These are phyloP conservation scores for Talaromyces ruber DNA, from an alignment of 495 filamentous ascomycete genomes.

Conservation along the genomic window DNA sequence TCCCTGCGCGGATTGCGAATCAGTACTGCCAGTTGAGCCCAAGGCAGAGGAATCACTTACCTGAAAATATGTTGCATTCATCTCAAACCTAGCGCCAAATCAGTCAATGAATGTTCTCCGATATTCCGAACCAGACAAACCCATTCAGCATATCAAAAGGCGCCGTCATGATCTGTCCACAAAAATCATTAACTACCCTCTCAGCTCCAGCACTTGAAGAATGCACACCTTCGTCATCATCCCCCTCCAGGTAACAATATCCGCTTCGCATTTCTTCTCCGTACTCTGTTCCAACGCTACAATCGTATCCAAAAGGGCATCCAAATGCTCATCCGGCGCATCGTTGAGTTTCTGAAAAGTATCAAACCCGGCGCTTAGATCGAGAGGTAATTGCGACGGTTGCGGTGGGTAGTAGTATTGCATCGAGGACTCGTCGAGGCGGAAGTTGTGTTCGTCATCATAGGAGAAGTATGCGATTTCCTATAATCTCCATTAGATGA, in stretches of 20 bases:
- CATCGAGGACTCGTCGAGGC: constrained; percentile 66
- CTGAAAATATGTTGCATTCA: constrained; percentile 89
- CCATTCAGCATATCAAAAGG: constrained; percentile 77
- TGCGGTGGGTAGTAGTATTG: constrained; percentile 80
- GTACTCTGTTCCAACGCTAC: constrained; percentile 59
- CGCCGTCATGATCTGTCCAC: constrained; percentile 65
- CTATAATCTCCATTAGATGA: constrained; percentile 22
- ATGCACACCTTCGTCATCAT: constrained; percentile 90
- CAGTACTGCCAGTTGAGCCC: constrained; percentile 10
- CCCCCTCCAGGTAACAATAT: constrained; percentile 89
- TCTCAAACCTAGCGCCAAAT: constrained; percentile 62
- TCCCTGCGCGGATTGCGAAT: constrained; percentile 38
- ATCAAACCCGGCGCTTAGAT: constrained; percentile 75
- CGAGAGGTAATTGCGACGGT: constrained; percentile 56
- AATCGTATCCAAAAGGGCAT: constrained; percentile 73
- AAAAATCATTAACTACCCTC: neutral
- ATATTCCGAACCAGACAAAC: constrained; percentile 32
- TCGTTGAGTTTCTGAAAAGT: constrained; percentile 78
- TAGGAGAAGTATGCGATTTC: constrained; percentile 91
- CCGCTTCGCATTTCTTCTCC: constrained; percentile 57
- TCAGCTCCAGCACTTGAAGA: neutral
- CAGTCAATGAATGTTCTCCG: neutral
- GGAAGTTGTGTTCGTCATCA: constrained; percentile 70
- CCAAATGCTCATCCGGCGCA: constrained; percentile 75
- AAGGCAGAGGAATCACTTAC: constrained; percentile 37